Percentiles rank a stretch among this genome's conserved stretches.
phyloP scores from a whole-genome alignment of 108 stramenopile genomes.

The Nitzschia inconspicua region DNA sequence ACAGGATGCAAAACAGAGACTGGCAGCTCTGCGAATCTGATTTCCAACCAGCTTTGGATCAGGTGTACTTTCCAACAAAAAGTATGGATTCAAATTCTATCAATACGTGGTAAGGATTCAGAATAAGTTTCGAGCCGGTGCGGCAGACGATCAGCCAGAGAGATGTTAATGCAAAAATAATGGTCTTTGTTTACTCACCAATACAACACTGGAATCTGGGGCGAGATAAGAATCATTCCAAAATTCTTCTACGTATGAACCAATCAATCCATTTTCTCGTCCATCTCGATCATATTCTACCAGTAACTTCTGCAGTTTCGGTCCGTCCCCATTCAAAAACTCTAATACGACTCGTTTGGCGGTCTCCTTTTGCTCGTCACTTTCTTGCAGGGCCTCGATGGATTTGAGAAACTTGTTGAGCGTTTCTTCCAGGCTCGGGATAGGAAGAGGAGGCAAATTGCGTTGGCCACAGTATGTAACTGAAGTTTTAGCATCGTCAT shows the following conservation, averaged over 20 bases:
- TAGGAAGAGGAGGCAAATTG: slow-evolving; percentile 61
- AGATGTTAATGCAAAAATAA: too few species aligned
- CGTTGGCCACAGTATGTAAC: slow-evolving; percentile 27
- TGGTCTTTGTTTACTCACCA: too few species aligned
- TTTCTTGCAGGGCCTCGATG: slow-evolving; percentile 48
- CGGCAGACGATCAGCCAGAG: too few species aligned
- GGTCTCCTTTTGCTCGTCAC: slow-evolving; percentile 26
- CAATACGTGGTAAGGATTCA: too few species aligned
- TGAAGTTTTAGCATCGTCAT: neutral
- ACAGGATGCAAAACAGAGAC: slow-evolving; percentile 64
- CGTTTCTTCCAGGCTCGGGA: slow-evolving; percentile 77
- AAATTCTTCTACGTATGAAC: slow-evolving; percentile 84
- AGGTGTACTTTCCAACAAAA: slow-evolving; percentile 80
- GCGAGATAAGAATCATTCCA: slow-evolving; percentile 86
- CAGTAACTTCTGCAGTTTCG: slow-evolving; percentile 62
- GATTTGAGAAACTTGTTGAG: slow-evolving; percentile 45
- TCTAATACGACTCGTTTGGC: slow-evolving; percentile 9
- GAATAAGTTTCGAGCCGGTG: too few species aligned
- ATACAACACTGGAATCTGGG: slow-evolving; percentile 73
- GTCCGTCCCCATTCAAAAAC: slow-evolving; percentile 47
- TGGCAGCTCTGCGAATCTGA: slow-evolving; percentile 68
- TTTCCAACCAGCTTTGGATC: slow-evolving; percentile 71
- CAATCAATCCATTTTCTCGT: slow-evolving; percentile 41
- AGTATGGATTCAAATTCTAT: slow-evolving; percentile 89
- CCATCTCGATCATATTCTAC: slow-evolving; percentile 65